Evolutionary conservation across 2,329 filamentous ascomycete genomes (phyloP), one percentile per base, ranked within the genome.

Genomic region (Helicocarpus griseus): DNA sequence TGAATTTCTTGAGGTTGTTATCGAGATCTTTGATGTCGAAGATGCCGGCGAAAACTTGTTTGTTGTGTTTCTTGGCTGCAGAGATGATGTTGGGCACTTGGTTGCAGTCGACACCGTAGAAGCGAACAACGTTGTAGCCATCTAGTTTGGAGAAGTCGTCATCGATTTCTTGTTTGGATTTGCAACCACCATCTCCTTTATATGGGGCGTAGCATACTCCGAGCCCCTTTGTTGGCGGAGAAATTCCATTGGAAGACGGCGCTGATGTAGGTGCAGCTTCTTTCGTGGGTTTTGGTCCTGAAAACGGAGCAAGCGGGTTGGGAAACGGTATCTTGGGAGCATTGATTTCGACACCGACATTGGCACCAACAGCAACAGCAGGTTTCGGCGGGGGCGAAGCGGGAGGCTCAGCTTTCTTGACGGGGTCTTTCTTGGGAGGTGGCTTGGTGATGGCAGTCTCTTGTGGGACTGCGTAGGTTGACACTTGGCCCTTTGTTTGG

Each of bases 101-200:
- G 61, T 87, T 73, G 67, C 89, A 94, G 66, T 89, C 87, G 52
- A 82, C 81, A 49, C 88, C 89, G 63, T 95, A 95, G 62, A 87
- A 78, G 48, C 89, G 86, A 50, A 94, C 72, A 33, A 82, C 67
- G 17, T 75, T 74, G 68, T 85, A 89, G 13, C 69, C 66, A 26
- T 81, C 72, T 48, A 82, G 69, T 44, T 68, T 69, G 14, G 71
- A 69, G 58, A 93, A 79, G 61, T 95, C 88, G 19, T 69, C 63
- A 54, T 78, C 73, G 48, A 94, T 76, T 58, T 87, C 73, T 1
- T 72, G 69, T 49, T 76, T 71, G 5, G 77, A 73, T 67, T 91
- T 93, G 77, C 88, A 94, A 51, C 69, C 69, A 28, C 78, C 73
- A 53, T 78, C 74, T 41, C 60, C 64, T 49, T 73, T 74, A 67